Conservation (phyloP, 2,329 filamentous ascomycete species). For the Penicillium sp. region DNA sequence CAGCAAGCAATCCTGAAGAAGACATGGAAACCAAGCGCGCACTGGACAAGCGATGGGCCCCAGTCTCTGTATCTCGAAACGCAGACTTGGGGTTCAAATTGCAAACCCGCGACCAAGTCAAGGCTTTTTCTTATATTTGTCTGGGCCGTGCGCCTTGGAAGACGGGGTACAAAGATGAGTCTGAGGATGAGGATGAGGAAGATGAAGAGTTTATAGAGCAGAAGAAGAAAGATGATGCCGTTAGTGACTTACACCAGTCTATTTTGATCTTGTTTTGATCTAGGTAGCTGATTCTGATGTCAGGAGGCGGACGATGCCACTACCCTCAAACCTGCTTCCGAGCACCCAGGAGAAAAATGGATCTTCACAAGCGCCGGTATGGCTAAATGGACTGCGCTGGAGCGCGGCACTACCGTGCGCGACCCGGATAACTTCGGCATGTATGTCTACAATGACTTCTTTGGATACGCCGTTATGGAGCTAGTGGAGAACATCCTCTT, state of each 20-base stretch:
- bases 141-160: background rate
- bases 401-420: background rate
- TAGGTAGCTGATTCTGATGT: background rate
- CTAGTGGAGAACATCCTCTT: slow-evolving; percentile 38
- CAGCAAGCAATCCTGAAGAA: background rate
- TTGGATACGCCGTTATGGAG: slow-evolving; percentile 36
- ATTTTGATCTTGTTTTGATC: no score
- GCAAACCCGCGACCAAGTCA: background rate
- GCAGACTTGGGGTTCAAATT: background rate
- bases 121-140: background rate
- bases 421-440: slow-evolving; percentile 36
- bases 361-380: background rate
- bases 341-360: background rate
- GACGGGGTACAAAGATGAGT: background rate
- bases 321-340: background rate
- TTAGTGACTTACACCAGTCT: background rate
- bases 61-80: background rate
- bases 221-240: background rate
- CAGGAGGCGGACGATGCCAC: background rate
- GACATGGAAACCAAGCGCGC: background rate
- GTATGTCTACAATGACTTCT: slow-evolving; percentile 40
- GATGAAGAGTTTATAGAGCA: background rate
- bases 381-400: background rate
- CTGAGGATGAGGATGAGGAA: background rate
- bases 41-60: background rate